Evolutionary conservation across 192 early-diverging fungal species (phyloP), one percentile per base, ranked within the genome.

Genomic region (Kickxella alabastrina): DNA sequence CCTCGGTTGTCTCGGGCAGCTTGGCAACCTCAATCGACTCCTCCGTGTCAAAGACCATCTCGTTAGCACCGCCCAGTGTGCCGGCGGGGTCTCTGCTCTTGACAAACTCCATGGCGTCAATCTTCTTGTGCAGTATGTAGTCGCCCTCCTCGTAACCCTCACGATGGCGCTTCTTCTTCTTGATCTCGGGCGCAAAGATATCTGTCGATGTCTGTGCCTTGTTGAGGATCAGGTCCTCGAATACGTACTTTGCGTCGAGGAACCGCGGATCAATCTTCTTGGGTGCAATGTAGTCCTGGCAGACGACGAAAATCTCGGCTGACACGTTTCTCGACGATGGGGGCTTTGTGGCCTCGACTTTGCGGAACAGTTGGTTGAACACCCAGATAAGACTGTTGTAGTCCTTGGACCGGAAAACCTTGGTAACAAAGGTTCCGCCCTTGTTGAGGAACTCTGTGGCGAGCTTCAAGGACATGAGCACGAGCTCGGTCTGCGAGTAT

Each of bases 381-480:
- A 97, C 92, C 94, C 94, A 99, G 49, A 99, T 83, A 29, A 99
- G 79, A 56, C 92, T 94, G 80, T 97, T 97, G 84, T 99, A 99
- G 83, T 99, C 96, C 78, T 94, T 93, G 55, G 93, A 97, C 51
- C 96, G 82, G 78, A 99, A 99, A 23, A 99, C 87, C 79, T 99
- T 99, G 65, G 94, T 95, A 21, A 99, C 92, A 79, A 99, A 99
- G 9, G 82, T 86, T 10, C 95, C 96, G 44, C 93, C 93, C 53
- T 89, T 86, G 43, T 75, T 67, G 59, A 99, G 67, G 51, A 97
- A 99, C 68, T 95, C 92, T 0, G 88, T 87, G 1, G 96, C 94
- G 21, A 99, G 83, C 75, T 94, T 93, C 31, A 95, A 65, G 10
- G 96, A 86, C 57, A 90, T 87, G 58, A 99, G 74, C 50, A 90